Evolutionary conservation across 331 rosid species (phyloP), one percentile per base, ranked within the genome.

Genomic region (Quercus lobata): DNA sequence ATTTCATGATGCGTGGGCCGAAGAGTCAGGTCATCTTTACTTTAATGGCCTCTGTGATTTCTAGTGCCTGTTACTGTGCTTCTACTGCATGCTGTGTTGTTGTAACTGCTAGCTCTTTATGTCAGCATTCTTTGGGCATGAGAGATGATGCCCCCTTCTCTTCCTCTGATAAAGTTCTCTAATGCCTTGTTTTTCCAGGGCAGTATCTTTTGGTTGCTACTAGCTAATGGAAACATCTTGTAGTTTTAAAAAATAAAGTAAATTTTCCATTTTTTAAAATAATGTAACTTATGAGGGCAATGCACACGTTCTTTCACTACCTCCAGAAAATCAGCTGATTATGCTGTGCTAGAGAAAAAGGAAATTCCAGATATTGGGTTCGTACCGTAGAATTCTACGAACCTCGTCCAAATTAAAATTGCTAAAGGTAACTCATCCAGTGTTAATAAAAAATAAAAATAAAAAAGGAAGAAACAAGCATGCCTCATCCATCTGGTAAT

Each of bases 101-200:
- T 62, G 32, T 25, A 41, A 41, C 57, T 69, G 69, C 22, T 58
- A 11, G 76, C 71, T 69, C 46, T 62, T 79, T 60, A 65, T 22
- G 65, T 78, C 77, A 83, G 37, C 35, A 65, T 58, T 65, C 69
- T 76, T 65, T 65, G 81, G 66, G 73, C 83, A 16, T 46, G 25
- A 25, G 68, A 53, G n/a, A 49, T 12, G 46, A 57, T 41, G 49
- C 49, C 46, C 46, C 62, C 79, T 78, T 72, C 53, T 49, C 54
- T 57, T 54, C 73, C 76, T 53, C 76, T 25, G 69, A 79, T 54
- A 29, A 17, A 52, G 63, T 69, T 58, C 34, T 60, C 0, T 14
- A 68, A 29, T 14, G 71, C 37, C 11, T 2, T 30, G 8, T 63
- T 6, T 3, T 9, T 2, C 1, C 44, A 37, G 66, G 6, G 66